These are phyloP conservation scores for Dioszegia hungarica DNA, from an alignment of 768 basidiomycete genomes.

Conservation along the genomic window DNA sequence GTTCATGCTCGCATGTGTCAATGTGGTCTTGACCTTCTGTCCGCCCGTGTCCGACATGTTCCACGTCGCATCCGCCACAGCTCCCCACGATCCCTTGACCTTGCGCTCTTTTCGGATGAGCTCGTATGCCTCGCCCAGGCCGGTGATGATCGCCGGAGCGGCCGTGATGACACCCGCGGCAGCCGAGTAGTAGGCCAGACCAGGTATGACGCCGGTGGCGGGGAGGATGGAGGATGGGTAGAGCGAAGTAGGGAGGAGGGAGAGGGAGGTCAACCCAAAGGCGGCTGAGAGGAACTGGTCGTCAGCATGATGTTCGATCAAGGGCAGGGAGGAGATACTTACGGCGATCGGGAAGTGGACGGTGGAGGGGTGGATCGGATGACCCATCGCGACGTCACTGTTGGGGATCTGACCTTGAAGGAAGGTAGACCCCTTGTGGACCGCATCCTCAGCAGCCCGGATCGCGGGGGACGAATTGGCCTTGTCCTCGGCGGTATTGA, in stretches of 20 bases:
- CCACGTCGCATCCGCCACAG: conserved; percentile 24
- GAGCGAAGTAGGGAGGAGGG: conserved; percentile 29
- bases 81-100: conserved; percentile 30
- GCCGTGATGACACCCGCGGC: conserved; percentile 40
- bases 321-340: not conserved
- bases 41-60: conserved; percentile 30
- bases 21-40: conserved; percentile 40
- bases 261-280: conserved; percentile 34
- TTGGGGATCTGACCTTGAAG: conserved; percentile 22
- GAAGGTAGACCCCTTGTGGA: conserved; percentile 11
- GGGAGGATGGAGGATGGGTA: conserved; percentile 32
- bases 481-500: not conserved
- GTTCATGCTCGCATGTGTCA: conserved; percentile 43
- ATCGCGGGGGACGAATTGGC: not conserved
- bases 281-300: conserved; percentile 37
- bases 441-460: conserved; percentile 15
- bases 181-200: conserved; percentile 42
- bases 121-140: conserved; percentile 44
- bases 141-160: conserved; percentile 42
- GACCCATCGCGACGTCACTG: conserved; percentile 24
- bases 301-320: not conserved
- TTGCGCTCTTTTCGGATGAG: conserved; percentile 27
- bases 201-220: conserved; percentile 25
- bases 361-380: conserved; percentile 29
- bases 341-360: conserved; percentile 29